phyloP scores from a whole-genome alignment of 192 early-diverging fungal genomes.

The Backusella tuberculispora region DNA sequence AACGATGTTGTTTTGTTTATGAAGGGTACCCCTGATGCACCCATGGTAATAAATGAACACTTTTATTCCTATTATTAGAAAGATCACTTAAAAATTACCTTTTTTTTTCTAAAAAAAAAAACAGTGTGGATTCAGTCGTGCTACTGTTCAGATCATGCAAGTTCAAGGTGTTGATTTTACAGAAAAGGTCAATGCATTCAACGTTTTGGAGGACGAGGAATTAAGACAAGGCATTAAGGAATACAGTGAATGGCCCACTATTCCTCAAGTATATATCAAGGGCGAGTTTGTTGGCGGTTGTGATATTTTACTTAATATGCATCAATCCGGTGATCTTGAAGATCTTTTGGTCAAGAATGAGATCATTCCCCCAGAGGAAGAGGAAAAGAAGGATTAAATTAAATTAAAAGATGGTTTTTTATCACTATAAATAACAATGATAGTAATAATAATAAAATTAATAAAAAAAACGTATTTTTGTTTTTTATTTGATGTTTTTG shows the following conservation, averaged over 20 bases:
- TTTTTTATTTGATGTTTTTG: not conserved
- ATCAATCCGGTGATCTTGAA: constrained; percentile 89
- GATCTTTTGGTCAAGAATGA: constrained; percentile 76
- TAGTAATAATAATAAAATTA: not conserved
- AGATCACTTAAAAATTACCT: not conserved
- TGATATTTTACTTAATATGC: constrained; percentile 94
- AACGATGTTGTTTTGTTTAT: constrained; percentile 90
- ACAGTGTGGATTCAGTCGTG: constrained; percentile 92
- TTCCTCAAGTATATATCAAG: constrained; percentile 96
- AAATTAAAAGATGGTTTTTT: not conserved
- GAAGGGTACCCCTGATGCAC: constrained; percentile 94
- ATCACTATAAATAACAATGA: not conserved
- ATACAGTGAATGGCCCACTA: constrained; percentile 90
- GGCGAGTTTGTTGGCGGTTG: constrained; percentile 97
- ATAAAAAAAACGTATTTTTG: not conserved
- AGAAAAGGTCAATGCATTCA: constrained; percentile 70
- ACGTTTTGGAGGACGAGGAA: constrained; percentile 89
- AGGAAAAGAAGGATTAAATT: constrained; percentile 30
- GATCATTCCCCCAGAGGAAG: constrained; percentile 33
- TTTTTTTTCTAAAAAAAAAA: not conserved
- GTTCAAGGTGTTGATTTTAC: constrained; percentile 77
- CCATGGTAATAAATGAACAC: constrained; percentile 60
- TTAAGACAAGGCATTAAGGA: constrained; percentile 93
- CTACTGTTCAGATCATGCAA: constrained; percentile 89
- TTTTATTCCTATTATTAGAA: not conserved